Conservation (phyloP, 169 alveolate genomes). For the Miamiensis avidus region DNA sequence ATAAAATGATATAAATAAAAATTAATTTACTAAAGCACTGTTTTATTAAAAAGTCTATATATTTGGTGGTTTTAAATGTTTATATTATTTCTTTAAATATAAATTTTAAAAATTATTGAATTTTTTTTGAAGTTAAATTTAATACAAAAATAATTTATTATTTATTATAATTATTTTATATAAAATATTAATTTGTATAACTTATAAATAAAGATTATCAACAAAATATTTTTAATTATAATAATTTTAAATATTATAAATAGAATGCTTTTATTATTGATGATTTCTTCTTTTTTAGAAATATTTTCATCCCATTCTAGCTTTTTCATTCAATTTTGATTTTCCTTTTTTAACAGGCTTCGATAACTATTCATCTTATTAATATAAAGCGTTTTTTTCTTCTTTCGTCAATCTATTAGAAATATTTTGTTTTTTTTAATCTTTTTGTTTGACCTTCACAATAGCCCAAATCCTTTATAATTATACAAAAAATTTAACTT, state of each 20-base stretch:
- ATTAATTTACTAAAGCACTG: no score
- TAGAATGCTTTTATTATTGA: not conserved
- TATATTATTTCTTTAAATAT: no score
- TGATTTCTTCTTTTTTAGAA: no score
- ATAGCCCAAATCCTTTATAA: not conserved
- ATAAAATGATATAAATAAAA: no score
- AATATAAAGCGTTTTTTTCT: not conserved
- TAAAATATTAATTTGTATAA: no score
- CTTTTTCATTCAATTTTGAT: not conserved
- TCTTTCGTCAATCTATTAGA: not conserved
- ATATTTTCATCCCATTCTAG: not conserved
- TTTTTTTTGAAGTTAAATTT: no score
- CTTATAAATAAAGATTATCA: no score
- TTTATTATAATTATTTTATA: no score
- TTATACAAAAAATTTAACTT: not conserved
- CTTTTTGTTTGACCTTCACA: not conserved
- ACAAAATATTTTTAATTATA: no score
- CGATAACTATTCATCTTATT: not conserved
- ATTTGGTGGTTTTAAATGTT: not conserved
- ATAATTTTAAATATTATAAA: no score
- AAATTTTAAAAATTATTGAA: no score
- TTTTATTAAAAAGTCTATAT: not conserved
- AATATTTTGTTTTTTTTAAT: no score
- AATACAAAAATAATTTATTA: not conserved
- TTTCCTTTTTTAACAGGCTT: not conserved